Percentiles rank a stretch among this genome's conserved stretches.
Evolutionary conservation across 805 yeast species (phyloP).

Genomic region (Candida parachauliodes): DNA sequence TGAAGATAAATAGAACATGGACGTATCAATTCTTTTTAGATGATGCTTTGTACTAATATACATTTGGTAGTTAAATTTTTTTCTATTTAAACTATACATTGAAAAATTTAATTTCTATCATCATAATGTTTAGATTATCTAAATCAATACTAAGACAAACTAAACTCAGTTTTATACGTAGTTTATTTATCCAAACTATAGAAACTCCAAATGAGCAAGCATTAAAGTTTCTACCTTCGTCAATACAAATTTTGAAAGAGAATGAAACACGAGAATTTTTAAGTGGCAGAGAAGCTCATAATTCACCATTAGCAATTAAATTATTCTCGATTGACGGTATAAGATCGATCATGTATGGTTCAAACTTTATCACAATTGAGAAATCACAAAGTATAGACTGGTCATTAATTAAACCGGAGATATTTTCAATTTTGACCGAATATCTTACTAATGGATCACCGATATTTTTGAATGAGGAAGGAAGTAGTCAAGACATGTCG

Average conservation of each 20-base stretch:
- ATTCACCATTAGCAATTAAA: conserved; percentile 74
- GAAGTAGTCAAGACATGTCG: conserved; percentile 16
- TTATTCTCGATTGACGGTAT: conserved; percentile 76
- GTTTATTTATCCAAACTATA: conserved; percentile 72
- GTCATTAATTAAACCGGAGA: conserved; percentile 64
- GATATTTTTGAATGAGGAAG: conserved; percentile 39
- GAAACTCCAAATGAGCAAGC: conserved; percentile 88
- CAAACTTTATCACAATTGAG: conserved; percentile 80
- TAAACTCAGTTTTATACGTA: conserved; percentile 10
- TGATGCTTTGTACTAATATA: background rate
- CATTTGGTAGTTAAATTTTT: background rate
- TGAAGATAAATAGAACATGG: conserved; percentile 5
- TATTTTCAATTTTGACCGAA: conserved; percentile 56
- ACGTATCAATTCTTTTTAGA: background rate
- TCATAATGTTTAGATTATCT: conserved; percentile 1
- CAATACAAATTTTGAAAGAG: conserved; percentile 53
- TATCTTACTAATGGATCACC: conserved; percentile 54
- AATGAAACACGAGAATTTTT: conserved; percentile 69
- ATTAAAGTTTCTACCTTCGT: conserved; percentile 73
- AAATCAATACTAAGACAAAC: conserved; percentile 1
- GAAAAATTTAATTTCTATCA: background rate
- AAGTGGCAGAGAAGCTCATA: conserved; percentile 69
- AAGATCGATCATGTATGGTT: conserved; percentile 72
- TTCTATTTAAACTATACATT: too few species aligned
- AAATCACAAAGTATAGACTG: conserved; percentile 53